These are phyloP conservation scores for Podaxis mareebaensis DNA, from an alignment of 768 basidiomycete species.

Conservation along the genomic window DNA sequence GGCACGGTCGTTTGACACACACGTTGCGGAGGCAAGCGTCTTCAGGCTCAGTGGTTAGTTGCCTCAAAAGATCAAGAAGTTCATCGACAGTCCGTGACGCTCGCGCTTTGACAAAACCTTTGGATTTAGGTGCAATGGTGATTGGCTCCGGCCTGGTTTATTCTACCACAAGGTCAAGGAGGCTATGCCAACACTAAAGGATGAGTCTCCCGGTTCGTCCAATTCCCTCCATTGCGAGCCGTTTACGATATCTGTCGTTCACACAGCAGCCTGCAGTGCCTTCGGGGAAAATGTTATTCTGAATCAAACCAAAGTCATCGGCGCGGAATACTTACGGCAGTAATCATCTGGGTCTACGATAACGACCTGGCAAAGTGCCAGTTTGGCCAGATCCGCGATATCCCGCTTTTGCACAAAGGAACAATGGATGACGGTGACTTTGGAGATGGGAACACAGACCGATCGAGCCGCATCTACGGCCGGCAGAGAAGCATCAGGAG, in stretches of 20 bases:
- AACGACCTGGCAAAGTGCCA: slow-evolving; percentile 49
- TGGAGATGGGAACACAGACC: slow-evolving; percentile 34
- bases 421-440: slow-evolving; percentile 57
- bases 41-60: not conserved
- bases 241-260: slow-evolving; percentile 56
- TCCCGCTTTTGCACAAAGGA: slow-evolving; percentile 55
- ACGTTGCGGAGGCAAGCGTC: not conserved
- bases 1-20: not conserved
- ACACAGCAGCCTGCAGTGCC: slow-evolving; percentile 51
- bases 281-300: slow-evolving; percentile 22
- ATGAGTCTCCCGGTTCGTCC: slow-evolving; percentile 16
- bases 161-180: not conserved
- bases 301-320: slow-evolving; percentile 1
- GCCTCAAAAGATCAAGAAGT: slow-evolving; percentile 5
- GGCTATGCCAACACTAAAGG: slow-evolving; percentile 16
- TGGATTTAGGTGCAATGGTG: not conserved
- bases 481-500: not conserved
- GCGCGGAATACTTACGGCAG: slow-evolving; percentile 47
- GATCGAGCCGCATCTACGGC: not conserved
- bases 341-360: slow-evolving; percentile 44
- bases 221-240: slow-evolving; percentile 35
- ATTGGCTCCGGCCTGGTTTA: not conserved
- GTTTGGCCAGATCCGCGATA: slow-evolving; percentile 48
- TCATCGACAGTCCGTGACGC: slow-evolving; percentile 4
- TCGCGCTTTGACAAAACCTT: slow-evolving; percentile 9